Evolutionary conservation across 352 stramenopile species (phyloP).

Genomic region (Halophytophthora polymorphica): DNA sequence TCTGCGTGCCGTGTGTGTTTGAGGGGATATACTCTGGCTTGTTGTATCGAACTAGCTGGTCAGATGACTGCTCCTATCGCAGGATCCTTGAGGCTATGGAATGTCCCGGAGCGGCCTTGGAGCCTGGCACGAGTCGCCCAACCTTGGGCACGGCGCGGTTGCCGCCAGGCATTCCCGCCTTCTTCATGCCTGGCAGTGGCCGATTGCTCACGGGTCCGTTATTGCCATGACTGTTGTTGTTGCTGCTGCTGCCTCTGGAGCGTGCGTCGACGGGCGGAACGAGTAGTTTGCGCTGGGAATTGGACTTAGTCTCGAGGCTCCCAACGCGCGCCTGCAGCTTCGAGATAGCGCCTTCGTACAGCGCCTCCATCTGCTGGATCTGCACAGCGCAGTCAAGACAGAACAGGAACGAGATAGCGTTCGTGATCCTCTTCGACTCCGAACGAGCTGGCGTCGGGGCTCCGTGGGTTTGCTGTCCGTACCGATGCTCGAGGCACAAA

Average conservation of each 20-base stretch:
- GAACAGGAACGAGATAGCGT: background rate
- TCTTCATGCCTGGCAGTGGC: slow-evolving; percentile 22
- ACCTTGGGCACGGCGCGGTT: slow-evolving; percentile 46
- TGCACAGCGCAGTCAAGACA: slow-evolving; percentile 10
- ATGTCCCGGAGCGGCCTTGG: slow-evolving; percentile 25
- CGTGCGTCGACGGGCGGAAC: slow-evolving; percentile 2
- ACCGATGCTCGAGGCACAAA: slow-evolving; percentile 54
- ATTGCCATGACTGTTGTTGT: slow-evolving; percentile 11
- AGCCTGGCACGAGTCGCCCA: slow-evolving; percentile 50
- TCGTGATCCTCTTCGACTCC: background rate
- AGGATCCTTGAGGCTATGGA: slow-evolving; percentile 17
- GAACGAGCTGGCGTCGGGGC: background rate
- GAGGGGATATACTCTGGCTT: slow-evolving; percentile 21
- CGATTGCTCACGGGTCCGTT: slow-evolving; percentile 14
- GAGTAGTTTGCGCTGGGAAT: slow-evolving; percentile 21
- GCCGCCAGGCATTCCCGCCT: slow-evolving; percentile 12
- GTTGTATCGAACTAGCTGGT: slow-evolving; percentile 7
- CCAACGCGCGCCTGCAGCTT: slow-evolving; percentile 70
- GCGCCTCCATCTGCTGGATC: slow-evolving; percentile 69
- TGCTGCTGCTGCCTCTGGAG: slow-evolving; percentile 18
- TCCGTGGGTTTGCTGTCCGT: slow-evolving; percentile 1
- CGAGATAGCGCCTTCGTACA: slow-evolving; percentile 67
- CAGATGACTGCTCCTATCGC: slow-evolving; percentile 10
- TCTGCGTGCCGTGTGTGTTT: background rate
- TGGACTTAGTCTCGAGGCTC: slow-evolving; percentile 45